Base-by-base conservation (phyloP, 1,284 basidiomycete genomes). In the Termitomyces sp. region DNA sequence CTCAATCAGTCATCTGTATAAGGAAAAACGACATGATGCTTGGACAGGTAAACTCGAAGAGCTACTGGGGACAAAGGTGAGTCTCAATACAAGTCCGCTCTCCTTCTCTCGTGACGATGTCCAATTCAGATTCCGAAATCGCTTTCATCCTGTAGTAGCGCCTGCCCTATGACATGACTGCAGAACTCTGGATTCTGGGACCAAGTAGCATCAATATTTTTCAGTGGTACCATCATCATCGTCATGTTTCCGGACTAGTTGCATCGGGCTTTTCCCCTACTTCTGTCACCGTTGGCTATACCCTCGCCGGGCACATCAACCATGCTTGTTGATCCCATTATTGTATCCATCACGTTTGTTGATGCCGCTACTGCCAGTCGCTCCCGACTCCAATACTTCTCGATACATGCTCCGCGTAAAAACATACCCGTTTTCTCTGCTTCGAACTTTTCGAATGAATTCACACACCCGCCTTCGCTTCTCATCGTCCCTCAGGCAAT, bases 341-440 rank as follows among this genome's bases (percentile, higher is more conserved):
- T 2, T 19, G 38, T 17, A 7, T 50, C 31, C 2, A 50, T 38
- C n/a, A 30, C 42, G 19, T 28, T 48, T 15, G n/a, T 21, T 30
- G 13, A 52, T 28, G 17, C n/a, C 34, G 26, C 26, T 40, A 17
- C 36, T 30, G 3, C 12, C 34, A 26, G 52, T 30, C 13, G 1
- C 15, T 13, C 7, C 12, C 54, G 68, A 68, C 59, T 67, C 64
- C 60, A 87, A 58, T 15, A 75, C 77, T 2, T 69, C 66, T 65
- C 78, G 73, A 59, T 86, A 87, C 65, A 75, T 73, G 46, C 77
- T 70, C 52, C 82, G 73, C n/a, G 82, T 82, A 65, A 85, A 88
- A 30, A 74, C 67, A 54, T 67, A 73, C 5, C 66, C 73, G 26
- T 73, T 65, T 19, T 65, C 62, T 21, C 67, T 69, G 31, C 61